phyloP scores from a whole-genome alignment of 2,329 filamentous ascomycete species.

The Talaromyces islandicus region DNA sequence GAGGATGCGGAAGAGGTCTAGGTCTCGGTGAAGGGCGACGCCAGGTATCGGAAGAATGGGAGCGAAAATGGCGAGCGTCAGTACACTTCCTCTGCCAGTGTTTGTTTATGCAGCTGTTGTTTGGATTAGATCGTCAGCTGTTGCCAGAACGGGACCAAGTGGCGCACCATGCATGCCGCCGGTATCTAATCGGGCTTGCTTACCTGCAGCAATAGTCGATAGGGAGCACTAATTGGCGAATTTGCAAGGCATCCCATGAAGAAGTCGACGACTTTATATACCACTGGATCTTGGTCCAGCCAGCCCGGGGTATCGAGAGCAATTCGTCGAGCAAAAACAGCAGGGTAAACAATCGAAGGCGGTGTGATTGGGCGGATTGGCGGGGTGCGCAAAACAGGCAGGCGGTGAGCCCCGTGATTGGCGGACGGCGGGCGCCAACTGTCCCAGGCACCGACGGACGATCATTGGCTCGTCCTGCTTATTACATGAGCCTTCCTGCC shows the following conservation, averaged over 20 bases:
- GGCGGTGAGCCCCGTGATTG: neutral
- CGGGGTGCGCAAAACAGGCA: slow-evolving; percentile 1
- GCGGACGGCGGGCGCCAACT: neutral
- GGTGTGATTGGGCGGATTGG: slow-evolving; percentile 9
- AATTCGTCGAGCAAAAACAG: neutral
- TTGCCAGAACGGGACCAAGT: neutral
- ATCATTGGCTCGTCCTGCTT: neutral
- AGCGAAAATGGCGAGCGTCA: neutral
- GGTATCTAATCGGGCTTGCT: neutral
- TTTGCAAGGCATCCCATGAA: neutral
- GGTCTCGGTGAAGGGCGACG: neutral
- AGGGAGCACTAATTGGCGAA: neutral
- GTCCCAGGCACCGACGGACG: neutral
- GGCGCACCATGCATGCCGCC: slow-evolving; percentile 1
- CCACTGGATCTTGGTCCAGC: neutral
- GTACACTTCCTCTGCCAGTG: neutral
- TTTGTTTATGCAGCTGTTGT: slow-evolving; percentile 2
- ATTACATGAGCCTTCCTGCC: neutral
- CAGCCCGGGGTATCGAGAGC: neutral
- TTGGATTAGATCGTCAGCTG: slow-evolving; percentile 1
- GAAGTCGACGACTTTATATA: neutral
- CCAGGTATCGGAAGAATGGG: neutral
- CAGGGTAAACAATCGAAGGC: slow-evolving; percentile 8
- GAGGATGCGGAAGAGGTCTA: neutral
- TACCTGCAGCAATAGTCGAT: neutral